Evolutionary conservation across 495 filamentous ascomycete genomes (phyloP), one percentile per base, ranked within the genome.

Genomic region (Xylaria nigripes): DNA sequence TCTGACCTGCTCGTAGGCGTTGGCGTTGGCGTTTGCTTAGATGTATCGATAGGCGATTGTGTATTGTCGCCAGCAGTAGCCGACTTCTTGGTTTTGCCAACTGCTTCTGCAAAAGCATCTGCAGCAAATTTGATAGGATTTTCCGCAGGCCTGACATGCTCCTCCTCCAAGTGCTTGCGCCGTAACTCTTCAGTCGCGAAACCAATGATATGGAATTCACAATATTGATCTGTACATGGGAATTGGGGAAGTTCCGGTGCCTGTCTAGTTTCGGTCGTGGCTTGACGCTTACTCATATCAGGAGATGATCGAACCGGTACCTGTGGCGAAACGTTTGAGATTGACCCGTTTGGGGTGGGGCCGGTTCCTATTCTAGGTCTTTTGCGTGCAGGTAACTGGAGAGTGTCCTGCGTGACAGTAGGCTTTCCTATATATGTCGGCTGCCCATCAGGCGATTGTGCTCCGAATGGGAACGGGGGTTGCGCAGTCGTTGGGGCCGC

Each of bases 401-500:
- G 70, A 42, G 77, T 76, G 4, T 72, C 69, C 34, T 72, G 68
- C 6, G 75, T 80, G 5, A 81, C 50, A 21, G 68, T 58, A 15
- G 69, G 61, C 38, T 75, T 70, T 36, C 62, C 64, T 36, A 72
- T 64, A 54, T 84, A 84, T 0, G 68, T 69, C 5, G 89, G 86
- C 21, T 83, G 75, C 5, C 87, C 86, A 43, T 85, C 76, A 16
- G 87, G 89, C 29, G 89, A 88, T 38, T 85, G 79, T 7, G 78
- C 76, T 19, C 82, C 83, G 55, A 91, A 78, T 41, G 76, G 77
- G 63, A 87, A 87, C 0, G 84, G 81, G 34, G 83, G 76, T 40
- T 86, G 79, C 0, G 81, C 66, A 0, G 81, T 74, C 0, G 80
- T 86, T n/a, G 86, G 83, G 5, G 85, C 81, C 48, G 82, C 74